Evolutionary conservation across 2,329 filamentous ascomycete species (phyloP).

Genomic region (Daldinia eschscholtzii): DNA sequence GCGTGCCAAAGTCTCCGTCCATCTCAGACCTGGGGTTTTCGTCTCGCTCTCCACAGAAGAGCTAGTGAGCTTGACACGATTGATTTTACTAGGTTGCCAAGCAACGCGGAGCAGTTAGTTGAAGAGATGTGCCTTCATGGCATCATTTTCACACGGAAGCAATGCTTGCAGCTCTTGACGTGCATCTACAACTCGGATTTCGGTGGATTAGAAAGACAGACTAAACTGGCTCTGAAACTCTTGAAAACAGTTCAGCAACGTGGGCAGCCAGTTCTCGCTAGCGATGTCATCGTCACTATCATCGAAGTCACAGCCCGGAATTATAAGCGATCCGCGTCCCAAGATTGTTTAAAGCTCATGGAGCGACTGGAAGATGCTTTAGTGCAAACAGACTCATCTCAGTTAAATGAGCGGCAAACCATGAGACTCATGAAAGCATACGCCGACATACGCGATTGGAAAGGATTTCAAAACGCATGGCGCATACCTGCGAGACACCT

Average conservation of each 20-base stretch:
- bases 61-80: constrained; percentile 40
- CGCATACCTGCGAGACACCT: constrained; percentile 65
- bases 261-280: constrained; percentile 57
- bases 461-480: constrained; percentile 72
- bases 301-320: constrained; percentile 57
- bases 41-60: constrained; percentile 50
- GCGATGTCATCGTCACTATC: constrained; percentile 63
- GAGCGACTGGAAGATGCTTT: constrained; percentile 61
- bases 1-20: constrained; percentile 50
- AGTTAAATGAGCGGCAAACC: constrained; percentile 56
- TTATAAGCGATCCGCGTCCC: constrained; percentile 51
- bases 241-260: constrained; percentile 61
- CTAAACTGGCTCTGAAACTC: constrained; percentile 59
- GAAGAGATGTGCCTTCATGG: constrained; percentile 57
- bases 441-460: constrained; percentile 63
- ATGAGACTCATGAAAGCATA: constrained; percentile 62
- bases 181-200: constrained; percentile 53
- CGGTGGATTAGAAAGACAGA: constrained; percentile 45
- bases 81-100: constrained; percentile 33
- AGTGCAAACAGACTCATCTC: constrained; percentile 54
- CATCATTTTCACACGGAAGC: constrained; percentile 53
- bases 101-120: constrained; percentile 50
- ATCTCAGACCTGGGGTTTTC: constrained; percentile 53
- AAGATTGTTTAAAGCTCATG: constrained; percentile 54
- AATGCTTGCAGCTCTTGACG: constrained; percentile 56